Conservation (phyloP, 192 early-diverging fungal species). For the Podila epigama region DNA sequence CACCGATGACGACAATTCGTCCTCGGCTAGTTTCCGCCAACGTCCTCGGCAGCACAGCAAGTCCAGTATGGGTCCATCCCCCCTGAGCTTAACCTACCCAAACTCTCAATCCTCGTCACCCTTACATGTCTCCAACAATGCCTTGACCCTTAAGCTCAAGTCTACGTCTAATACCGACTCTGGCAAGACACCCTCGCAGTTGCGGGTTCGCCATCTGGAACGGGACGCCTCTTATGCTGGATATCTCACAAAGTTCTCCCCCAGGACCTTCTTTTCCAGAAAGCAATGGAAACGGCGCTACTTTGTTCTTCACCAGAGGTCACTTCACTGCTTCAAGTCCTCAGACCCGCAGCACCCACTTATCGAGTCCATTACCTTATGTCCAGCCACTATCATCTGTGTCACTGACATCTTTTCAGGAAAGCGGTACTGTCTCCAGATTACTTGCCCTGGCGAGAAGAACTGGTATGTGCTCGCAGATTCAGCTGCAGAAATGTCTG, state of each 20-base stretch:
- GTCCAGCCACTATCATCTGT: constrained; percentile 43
- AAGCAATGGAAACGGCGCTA: constrained; percentile 54
- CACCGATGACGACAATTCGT: constrained; percentile 43
- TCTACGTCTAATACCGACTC: not conserved
- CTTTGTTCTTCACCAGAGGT: constrained; percentile 45
- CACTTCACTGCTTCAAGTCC: constrained; percentile 54
- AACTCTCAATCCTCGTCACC: constrained; percentile 11
- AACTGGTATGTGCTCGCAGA: constrained; percentile 52
- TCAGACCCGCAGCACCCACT: constrained; percentile 37
- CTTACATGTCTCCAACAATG: too few species aligned
- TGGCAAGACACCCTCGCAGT: constrained; percentile 3
- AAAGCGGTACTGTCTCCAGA: constrained; percentile 46
- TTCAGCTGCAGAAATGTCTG: constrained; percentile 50
- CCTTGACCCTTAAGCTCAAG: not conserved
- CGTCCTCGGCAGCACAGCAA: constrained; percentile 33
- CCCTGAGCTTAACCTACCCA: constrained; percentile 25
- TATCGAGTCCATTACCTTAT: constrained; percentile 40
- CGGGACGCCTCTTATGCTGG: constrained; percentile 32
- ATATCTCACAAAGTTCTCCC: constrained; percentile 46
- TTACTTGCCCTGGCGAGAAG: constrained; percentile 42
- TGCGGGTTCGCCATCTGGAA: constrained; percentile 40
- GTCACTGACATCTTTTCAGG: constrained; percentile 51
- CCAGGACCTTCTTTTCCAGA: constrained; percentile 44
- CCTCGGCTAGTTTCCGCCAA: constrained; percentile 32
- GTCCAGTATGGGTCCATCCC: constrained; percentile 23